Evolutionary conservation across 805 yeast species (phyloP), one percentile per base, ranked within the genome.

Genomic region (Lachancea mirantina): DNA sequence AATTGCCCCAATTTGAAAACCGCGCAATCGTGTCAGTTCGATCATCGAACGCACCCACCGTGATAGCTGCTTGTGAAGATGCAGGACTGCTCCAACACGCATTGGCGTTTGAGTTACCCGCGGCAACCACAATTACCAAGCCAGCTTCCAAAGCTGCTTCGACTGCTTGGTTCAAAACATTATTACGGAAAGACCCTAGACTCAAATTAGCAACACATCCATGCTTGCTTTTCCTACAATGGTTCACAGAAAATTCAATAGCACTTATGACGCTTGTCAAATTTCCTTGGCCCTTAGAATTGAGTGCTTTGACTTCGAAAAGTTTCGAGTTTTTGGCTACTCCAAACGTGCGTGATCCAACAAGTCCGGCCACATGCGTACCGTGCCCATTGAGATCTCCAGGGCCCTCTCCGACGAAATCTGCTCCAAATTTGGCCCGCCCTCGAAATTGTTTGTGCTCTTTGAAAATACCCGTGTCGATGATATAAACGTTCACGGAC

Each of bases 1-100:
- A 89, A n/a, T 67, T 64, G 0, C 97, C 96, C 87, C 88, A 84
- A 51, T 89, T 88, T n/a, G 92, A 73, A 47, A 89, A 88, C 8
- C 69, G 50, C 0, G 96, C 94, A 21, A 87, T 64, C 3, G 65
- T 46, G 46, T 84, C 94, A 5, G 67, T 67, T 13, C 68, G 51
- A 50, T 84, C 95, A 49, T 85, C 89, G 31, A 87, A 74, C 3
- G 96, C 94, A 1, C 96, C 96, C 6, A 88, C 94, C 0, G 94
- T 76, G 3, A 84, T 72, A 0, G 84, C 85, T 30, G 62, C 62
- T 1, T 60, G 61, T 1, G 89, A 79, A 22, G 89, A 79, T 1
- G 94, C 94, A 0, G 96, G 96, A 36, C 94, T 83, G n/a, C 78
- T 72, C 37, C 65, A 55, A 48, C 96, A 88, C 0, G 96, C 94